These are phyloP conservation scores for Haplosporangium gracile DNA, from an alignment of 192 early-diverging fungal species.

Conservation along the genomic window DNA sequence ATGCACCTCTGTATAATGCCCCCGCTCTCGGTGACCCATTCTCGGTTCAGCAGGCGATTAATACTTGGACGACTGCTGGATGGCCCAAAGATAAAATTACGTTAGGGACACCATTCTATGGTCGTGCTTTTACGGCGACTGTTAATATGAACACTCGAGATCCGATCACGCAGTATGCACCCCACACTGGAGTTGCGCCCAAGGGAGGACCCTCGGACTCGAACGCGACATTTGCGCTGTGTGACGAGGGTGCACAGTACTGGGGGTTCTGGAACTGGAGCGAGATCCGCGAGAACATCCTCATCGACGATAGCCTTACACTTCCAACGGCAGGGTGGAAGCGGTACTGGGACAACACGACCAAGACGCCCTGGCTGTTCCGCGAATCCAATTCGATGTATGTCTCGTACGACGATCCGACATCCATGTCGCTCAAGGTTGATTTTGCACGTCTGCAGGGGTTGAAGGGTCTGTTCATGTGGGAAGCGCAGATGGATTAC, in stretches of 20 bases:
- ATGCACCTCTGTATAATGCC: slow-evolving; percentile 66
- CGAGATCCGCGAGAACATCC: slow-evolving; percentile 6
- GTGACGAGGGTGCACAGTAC: not conserved
- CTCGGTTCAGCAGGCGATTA: slow-evolving; percentile 55
- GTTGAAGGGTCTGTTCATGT: slow-evolving; percentile 72
- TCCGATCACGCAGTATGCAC: slow-evolving; percentile 54
- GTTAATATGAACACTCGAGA: slow-evolving; percentile 37
- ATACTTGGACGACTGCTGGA: slow-evolving; percentile 69
- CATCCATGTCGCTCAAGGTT: slow-evolving; percentile 68
- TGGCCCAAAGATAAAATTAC: slow-evolving; percentile 71
- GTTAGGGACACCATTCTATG: slow-evolving; percentile 75
- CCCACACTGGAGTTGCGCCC: slow-evolving; percentile 57
- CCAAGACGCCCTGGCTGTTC: slow-evolving; percentile 74
- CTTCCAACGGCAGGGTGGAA: slow-evolving; percentile 56
- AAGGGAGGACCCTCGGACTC: slow-evolving; percentile 70
- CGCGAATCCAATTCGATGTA: slow-evolving; percentile 67
- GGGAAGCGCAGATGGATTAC: slow-evolving; percentile 37
- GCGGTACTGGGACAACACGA: slow-evolving; percentile 67
- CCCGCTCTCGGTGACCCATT: slow-evolving; percentile 40
- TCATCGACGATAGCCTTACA: not conserved
- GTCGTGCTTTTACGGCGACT: slow-evolving; percentile 63
- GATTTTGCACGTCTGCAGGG: slow-evolving; percentile 57
- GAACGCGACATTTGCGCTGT: slow-evolving; percentile 2
- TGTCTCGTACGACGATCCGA: slow-evolving; percentile 76
- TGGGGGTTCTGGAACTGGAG: slow-evolving; percentile 13